Evolutionary conservation across 1,139 yeast species (phyloP), one percentile per base, ranked within the genome.

Genomic region (Nakaseomyces delphensis): DNA sequence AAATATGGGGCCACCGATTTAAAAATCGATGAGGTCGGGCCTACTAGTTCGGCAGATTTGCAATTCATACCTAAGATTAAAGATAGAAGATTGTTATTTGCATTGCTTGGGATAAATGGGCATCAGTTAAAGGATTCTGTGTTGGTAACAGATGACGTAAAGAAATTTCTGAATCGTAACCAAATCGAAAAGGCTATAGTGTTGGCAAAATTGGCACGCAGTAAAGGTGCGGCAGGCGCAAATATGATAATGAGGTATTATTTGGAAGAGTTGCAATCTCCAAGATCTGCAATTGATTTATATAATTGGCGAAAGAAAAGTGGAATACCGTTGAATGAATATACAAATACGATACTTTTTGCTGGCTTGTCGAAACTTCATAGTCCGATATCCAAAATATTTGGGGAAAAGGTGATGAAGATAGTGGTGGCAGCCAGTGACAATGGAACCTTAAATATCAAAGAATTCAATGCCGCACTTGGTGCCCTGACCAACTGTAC

Each of bases 221-320:
- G 50, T 5, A 65, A 68, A 25, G 84, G 84, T 8, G 55, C 68
- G 0, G 83, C 77, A 23, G 83, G 76, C 0, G 72, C 77, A 76
- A 83, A 83, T 48, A 67, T 71, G 13, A 68, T 83, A 1, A 58
- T 76, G 54, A 69, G 71, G 47, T 71, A 75, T 66, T 64, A 70
- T 28, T 59, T 79, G 10, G 60, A 62, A 6, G 59, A 64, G 6
- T 68, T 66, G 3, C 48, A 64, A 10, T 62, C 56, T 27, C 55
- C 67, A 2, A 70, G 70, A 33, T 63, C 70, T 3, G 83, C 81
- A 0, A 48, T 79, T 36, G 73, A 72, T 39, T 49, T 74, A 23
- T 69, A 71, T 45, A 68, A 70, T 45, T 71, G 73, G 59, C 66
- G 84, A 41, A 77, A 75, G 51, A 79, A 78, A 54, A 74, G 83